Evolutionary conservation across 2,329 filamentous ascomycete genomes (phyloP), one percentile per base, ranked within the genome.

Genomic region (Colletotrichum sp.): DNA sequence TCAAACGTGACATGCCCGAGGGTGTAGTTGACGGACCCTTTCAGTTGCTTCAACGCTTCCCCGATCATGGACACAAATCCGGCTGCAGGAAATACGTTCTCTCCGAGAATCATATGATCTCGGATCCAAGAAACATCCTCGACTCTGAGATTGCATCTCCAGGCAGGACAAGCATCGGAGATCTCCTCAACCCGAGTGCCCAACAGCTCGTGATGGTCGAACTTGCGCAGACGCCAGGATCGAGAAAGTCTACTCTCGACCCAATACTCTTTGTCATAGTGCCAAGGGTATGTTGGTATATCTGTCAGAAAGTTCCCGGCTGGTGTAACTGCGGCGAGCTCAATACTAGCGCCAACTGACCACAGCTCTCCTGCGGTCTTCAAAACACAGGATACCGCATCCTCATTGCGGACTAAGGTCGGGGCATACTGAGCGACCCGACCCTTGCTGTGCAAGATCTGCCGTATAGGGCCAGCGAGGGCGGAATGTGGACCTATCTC

Each of bases 401-500:
- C 26, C n/a, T 76, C 44, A 8, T 60, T 32, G 13, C 74, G 64
- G 3, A 76, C 34, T 16, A 76, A 36, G 3, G 71, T 76, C 16
- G 74, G 34, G 8, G 39, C 62, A 21, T 76, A 76, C 28, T 62
- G 15, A 10, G 65, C 59, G 7, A 15, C 32, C 6, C 49, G 60
- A 6, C 30, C 39, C 26, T 24, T 60, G n/a, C 10, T 80, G 76
- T 88, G 88, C 16, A 89, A 79, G n/a, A 89, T 89, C 80, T 90
- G 87, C 78, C 88, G 88, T 69, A 89, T 83, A 0, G 88, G 88
- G 0, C 89, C 89, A 52, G 87, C 85, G 4, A 90, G 83, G 2
- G 87, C 88, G 5, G 87, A 83, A 77, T 90, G 88, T 1, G 89
- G 88, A 0, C 89, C 89, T 8, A 90, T 80, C 78, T 90, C 89